A percentile compares a stretch with the other conserved stretches of the same genome.
phyloP scores from a whole-genome alignment of 495 filamentous ascomycete genomes.

The Symbiotaphrina buchneri region DNA sequence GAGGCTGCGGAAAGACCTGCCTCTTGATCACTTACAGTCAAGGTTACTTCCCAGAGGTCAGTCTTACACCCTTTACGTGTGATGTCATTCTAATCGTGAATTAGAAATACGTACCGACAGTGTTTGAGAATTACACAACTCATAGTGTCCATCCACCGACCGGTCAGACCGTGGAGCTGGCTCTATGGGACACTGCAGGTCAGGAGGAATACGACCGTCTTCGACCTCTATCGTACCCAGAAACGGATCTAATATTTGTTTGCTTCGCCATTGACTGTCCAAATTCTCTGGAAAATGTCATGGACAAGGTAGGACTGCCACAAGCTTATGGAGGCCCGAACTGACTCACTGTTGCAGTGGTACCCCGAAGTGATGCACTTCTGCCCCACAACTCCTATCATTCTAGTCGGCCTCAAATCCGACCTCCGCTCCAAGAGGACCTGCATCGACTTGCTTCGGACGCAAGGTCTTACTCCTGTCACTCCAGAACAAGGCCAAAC shows the following conservation, averaged over 20 bases:
- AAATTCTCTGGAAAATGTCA: conserved; percentile 90
- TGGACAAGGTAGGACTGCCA: conserved; percentile 65
- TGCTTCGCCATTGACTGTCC: conserved; percentile 99
- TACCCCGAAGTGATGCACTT: conserved; percentile 98
- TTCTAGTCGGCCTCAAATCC: conserved; percentile 89
- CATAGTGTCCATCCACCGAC: conserved; percentile 69
- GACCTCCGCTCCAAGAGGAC: conserved; percentile 85
- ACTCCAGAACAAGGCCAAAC: conserved; percentile 70
- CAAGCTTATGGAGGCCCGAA: background rate
- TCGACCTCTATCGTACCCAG: conserved; percentile 86
- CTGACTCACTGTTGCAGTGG: conserved; percentile 36
- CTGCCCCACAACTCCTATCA: conserved; percentile 87
- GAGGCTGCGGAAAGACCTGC: conserved; percentile 97
- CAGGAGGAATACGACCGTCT: conserved; percentile 97
- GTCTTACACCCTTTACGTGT: conserved; percentile 4
- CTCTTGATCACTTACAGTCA: conserved; percentile 93
- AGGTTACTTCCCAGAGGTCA: conserved; percentile 94
- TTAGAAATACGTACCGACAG: conserved; percentile 98
- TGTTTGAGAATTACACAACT: conserved; percentile 99
- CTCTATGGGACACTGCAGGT: conserved; percentile 95
- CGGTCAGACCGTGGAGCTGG: conserved; percentile 86
- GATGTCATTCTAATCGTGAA: background rate
- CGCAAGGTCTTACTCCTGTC: conserved; percentile 87
- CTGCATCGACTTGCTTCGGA: conserved; percentile 95
- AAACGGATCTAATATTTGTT: conserved; percentile 93